These are phyloP conservation scores for Glycine tomentella DNA, from an alignment of 306 rosid genomes.

Conservation along the genomic window DNA sequence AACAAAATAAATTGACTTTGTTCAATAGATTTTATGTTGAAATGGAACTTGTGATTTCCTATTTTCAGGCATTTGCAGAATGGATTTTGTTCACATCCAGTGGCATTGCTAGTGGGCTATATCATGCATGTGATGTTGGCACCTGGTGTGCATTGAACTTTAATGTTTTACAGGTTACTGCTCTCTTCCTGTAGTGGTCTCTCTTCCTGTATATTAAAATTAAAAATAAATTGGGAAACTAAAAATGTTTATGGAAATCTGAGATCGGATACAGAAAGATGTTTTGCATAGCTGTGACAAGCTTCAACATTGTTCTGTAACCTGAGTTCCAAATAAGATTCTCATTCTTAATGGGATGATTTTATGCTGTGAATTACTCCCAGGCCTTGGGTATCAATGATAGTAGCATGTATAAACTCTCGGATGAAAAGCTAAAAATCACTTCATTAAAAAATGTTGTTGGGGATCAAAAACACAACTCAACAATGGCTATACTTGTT, in stretches of 20 bases:
- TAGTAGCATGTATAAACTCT: slow-evolving; percentile 2
- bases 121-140: slow-evolving; percentile 99
- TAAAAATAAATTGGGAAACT: background rate
- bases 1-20: slow-evolving; percentile 7
- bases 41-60: slow-evolving; percentile 32
- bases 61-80: slow-evolving; percentile 85
- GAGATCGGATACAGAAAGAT: slow-evolving; percentile 26
- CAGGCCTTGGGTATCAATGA: slow-evolving; percentile 8
- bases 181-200: slow-evolving; percentile 38
- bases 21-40: slow-evolving; percentile 27
- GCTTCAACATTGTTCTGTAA: slow-evolving; percentile 5
- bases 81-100: slow-evolving; percentile 88
- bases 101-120: slow-evolving; percentile 86
- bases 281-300: background rate
- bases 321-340: slow-evolving; percentile 13
- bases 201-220: slow-evolving; percentile 5
- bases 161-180: slow-evolving; percentile 76
- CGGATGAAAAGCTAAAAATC: slow-evolving; percentile 29
- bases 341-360: background rate
- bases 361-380: background rate
- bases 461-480: slow-evolving; percentile 14
- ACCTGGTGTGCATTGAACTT: slow-evolving; percentile 85
- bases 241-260: slow-evolving; percentile 2
- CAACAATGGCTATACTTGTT: slow-evolving; percentile 4
- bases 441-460: slow-evolving; percentile 7